phyloP scores from a whole-genome alignment of 495 filamentous ascomycete genomes.

The Penicillium canescens region DNA sequence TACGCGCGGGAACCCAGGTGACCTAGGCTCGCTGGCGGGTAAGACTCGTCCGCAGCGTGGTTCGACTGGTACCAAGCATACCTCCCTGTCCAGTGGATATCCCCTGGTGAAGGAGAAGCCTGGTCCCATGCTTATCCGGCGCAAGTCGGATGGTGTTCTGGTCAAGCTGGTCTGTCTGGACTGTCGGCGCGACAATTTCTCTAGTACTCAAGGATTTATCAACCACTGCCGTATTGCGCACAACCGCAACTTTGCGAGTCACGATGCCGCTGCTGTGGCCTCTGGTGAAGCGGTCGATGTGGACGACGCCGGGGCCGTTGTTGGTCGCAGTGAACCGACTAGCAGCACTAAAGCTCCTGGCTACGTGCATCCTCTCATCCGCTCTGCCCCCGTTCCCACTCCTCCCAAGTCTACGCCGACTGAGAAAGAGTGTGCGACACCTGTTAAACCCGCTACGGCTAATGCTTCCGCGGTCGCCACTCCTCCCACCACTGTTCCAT shows the following conservation, averaged over 20 bases:
- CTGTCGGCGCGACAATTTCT: conserved; percentile 86
- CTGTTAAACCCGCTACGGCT: conserved; percentile 18
- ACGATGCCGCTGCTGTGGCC: conserved; percentile 89
- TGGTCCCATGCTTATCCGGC: conserved; percentile 60
- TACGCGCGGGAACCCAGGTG: conserved; percentile 70
- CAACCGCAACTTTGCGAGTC: conserved; percentile 84
- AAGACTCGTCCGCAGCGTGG: conserved; percentile 65
- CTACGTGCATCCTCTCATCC: conserved; percentile 70
- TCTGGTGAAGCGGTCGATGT: conserved; percentile 81
- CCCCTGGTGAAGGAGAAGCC: conserved; percentile 66
- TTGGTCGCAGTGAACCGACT: conserved; percentile 50
- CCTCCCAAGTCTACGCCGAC: conserved; percentile 48
- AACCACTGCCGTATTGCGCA: conserved; percentile 98
- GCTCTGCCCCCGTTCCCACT: conserved; percentile 57
- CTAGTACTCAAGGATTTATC: conserved; percentile 94
- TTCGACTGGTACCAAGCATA: conserved; percentile 59
- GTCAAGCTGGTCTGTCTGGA: conserved; percentile 87
- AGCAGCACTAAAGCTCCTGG: conserved; percentile 39
- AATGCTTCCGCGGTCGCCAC: conserved; percentile 26
- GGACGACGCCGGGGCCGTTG: conserved; percentile 57
- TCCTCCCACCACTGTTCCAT: conserved; percentile 24
- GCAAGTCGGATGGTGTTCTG: conserved; percentile 58
- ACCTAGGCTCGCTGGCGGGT: conserved; percentile 53
- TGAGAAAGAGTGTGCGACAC: conserved; percentile 38
- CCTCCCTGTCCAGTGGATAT: conserved; percentile 72